Evolutionary conservation across 805 yeast genomes (phyloP).

Genomic region (Priceomyces castillae): DNA sequence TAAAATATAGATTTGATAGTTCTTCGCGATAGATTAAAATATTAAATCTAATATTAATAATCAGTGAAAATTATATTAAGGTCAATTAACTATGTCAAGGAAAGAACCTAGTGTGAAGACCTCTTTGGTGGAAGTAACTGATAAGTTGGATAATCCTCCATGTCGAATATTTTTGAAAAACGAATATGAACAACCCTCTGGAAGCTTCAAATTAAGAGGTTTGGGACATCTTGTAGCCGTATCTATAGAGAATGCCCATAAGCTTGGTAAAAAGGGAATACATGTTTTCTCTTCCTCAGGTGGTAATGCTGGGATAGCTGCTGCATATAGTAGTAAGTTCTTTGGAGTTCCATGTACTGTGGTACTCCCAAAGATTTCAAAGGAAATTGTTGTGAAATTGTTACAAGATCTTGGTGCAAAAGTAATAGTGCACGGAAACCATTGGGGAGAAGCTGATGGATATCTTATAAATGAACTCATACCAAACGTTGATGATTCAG

Average conservation of each 20-base stretch:
- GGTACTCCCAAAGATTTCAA: conserved; percentile 24
- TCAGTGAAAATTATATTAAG: too few species aligned
- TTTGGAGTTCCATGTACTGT: conserved; percentile 27
- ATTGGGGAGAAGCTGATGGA: conserved; percentile 34
- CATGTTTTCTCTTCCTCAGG: conserved; percentile 30
- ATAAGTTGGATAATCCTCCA: conserved; percentile 22
- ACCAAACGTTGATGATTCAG: conserved; percentile 8
- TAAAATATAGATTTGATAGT: not conserved
- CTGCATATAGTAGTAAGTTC: conserved; percentile 25
- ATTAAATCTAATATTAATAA: too few species aligned
- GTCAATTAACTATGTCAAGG: not conserved
- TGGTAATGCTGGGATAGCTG: conserved; percentile 38
- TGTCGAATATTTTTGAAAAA: conserved; percentile 46
- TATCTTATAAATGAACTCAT: conserved; percentile 18
- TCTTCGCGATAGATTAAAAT: not conserved
- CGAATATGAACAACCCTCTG: conserved; percentile 55
- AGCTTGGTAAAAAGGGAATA: conserved; percentile 13
- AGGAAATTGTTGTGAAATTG: conserved; percentile 17
- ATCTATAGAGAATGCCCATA: conserved; percentile 26
- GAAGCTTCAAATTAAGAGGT: conserved; percentile 57
- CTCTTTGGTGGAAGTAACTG: conserved; percentile 32
- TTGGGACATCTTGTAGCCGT: conserved; percentile 46
- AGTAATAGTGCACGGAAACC: conserved; percentile 23
- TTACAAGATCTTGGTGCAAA: conserved; percentile 21
- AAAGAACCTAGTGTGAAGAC: conserved; percentile 17